Base-by-base conservation (phyloP, 192 early-diverging fungal genomes). In the Umbelopsis sp. region DNA sequence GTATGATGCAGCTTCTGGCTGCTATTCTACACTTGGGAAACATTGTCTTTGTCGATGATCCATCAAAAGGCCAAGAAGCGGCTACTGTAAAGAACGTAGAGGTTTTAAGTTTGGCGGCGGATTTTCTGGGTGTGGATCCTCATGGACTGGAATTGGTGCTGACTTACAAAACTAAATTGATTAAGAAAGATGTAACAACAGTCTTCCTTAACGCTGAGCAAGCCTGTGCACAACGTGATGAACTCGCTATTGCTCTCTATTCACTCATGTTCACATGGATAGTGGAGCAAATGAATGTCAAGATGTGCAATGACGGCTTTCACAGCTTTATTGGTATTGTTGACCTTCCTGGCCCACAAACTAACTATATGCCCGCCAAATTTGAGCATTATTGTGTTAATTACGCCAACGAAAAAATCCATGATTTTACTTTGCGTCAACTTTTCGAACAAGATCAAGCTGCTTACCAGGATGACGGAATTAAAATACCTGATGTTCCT, bases 11-110 rank as follows among this genome's bases (percentile, higher is more conserved):
- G 48, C 82, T 92, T 46, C 76, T 98, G 46, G 89, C 95, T 0
- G 89, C 92, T 23, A 91, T 98, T 65, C 79, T 98, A 41, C 89
- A 92, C 69, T 83, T 98, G 18, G 94, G 95, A 20, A 95, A 97
- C 72, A 74, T 98, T 64, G 86, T 92, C 61, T 97, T 96, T 72
- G 73, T 81, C 47, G 85, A 91, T 49, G 86, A 87, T 47, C 75
- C 75, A 25, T 86, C 87, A 53, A 88, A 91, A 47, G 78, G 84
- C 33, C 85, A 91, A 70, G 91, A 93, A 46, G 89, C 93, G 45
- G 90, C 91, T 11, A 80, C 85, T 35, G 91, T 97, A 64, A 86
- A 88, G 51, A 95, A 96, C 71, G 71, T 71, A 20, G 92, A 94
- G 18, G 86, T 80, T 51, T 86, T 96, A 16, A 87, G 87, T n/a